Base-by-base conservation (phyloP, 805 yeast species). In the Pichia occidentalis region DNA sequence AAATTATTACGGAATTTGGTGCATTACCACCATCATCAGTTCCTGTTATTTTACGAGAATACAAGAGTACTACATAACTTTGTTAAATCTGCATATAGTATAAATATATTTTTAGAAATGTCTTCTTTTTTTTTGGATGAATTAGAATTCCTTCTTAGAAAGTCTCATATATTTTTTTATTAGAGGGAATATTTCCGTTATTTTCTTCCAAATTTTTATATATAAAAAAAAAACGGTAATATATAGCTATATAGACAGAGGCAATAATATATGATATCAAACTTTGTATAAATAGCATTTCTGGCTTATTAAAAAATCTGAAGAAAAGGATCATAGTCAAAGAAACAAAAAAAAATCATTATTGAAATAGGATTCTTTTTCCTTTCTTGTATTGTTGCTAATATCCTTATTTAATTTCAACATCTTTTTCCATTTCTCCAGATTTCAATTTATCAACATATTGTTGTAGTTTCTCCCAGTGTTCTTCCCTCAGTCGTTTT, bases 21-120 rank as follows among this genome's bases (percentile, higher is more conserved):
- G 85, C 95, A 3, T 70, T 92, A 49, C 98, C 98, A 9, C 95
- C 98, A 29, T 83, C 95, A n/a, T 86, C 97, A 2, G 97, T 92
- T 41, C 98, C 98, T 20, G 97, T 92, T 34, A 85, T 92, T 44
- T 67, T 92, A 51, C 76, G 97, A 63, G 98, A 92, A 61, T 92
- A 90, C 61, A 85, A 86, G 60, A 53, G 58, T 37, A 45, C 54
- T n/a, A 49, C 51, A 32, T 57, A 24, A 32, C 13, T 18, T 8
- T 25, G 23, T 34, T 57, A 24, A 32, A 16, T 18, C 11, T 25
- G 23, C 18, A 13, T 16, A 18, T 34, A 14, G 13, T 16, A 19
- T 23, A 34, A 18, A 13, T n/a, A 25, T n/a, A 24, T n/a, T 14
- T 36, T 29, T 29, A 5, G 19, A 19, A 12, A 11, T 19, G 11